Percentiles rank a stretch among this genome's conserved stretches.
Conservation (phyloP, 495 filamentous ascomycete species). For the Tuber magnatum region DNA sequence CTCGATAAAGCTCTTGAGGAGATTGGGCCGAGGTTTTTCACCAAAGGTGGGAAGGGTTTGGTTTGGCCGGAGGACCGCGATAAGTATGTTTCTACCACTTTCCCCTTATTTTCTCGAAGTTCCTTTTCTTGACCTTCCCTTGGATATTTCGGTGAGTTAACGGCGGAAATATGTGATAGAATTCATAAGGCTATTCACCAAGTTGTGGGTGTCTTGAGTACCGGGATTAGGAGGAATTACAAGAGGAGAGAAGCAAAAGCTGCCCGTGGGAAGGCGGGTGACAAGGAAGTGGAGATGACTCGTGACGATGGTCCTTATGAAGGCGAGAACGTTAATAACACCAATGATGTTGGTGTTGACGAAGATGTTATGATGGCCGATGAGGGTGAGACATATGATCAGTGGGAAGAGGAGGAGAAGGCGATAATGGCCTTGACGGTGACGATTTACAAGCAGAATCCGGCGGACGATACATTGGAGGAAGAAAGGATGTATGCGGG, state of each 20-base stretch:
- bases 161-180: not conserved
- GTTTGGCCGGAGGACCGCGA: not conserved
- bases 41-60: not conserved
- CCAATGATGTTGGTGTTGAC: not conserved
- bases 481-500: not conserved
- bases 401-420: not conserved
- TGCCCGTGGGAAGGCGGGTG: rapidly evolving
- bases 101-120: no score
- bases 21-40: not conserved
- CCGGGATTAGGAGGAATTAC: not conserved
- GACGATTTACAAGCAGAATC: not conserved
- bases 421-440: not conserved
- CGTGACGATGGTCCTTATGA: not conserved
- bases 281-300: not conserved
- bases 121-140: not conserved
- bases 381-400: not conserved
- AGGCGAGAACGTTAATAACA: not conserved
- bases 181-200: not conserved
- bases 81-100: not conserved
- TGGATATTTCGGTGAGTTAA: not conserved
- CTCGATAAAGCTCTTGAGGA: not conserved
- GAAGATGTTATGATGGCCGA: not conserved
- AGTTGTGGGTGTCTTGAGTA: not conserved
- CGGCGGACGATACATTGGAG: not conserved
- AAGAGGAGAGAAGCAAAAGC: not conserved